These are phyloP conservation scores for Cubamyces sp. DNA, from an alignment of 768 basidiomycete genomes.

Conservation along the genomic window DNA sequence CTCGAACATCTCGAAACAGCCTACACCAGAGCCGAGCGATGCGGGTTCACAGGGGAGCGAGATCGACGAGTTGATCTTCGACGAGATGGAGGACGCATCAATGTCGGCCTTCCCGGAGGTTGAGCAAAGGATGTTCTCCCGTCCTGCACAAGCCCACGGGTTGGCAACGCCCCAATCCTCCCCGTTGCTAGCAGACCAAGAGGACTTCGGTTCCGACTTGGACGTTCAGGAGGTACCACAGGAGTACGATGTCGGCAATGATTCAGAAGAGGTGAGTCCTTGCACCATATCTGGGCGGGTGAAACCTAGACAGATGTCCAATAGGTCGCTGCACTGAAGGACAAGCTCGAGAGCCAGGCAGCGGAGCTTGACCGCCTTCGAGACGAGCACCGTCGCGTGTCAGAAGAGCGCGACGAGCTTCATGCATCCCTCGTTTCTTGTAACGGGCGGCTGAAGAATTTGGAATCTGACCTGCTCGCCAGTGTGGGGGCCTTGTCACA, in stretches of 20 bases:
- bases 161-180: constrained; percentile 15
- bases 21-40: constrained; percentile 53
- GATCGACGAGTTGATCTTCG: constrained; percentile 25
- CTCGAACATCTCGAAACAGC: constrained; percentile 49
- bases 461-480: neutral
- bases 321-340: neutral
- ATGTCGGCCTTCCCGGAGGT: constrained; percentile 11
- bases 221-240: neutral
- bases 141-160: neutral
- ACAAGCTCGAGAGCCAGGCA: neutral
- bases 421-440: neutral
- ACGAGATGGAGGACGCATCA: constrained; percentile 24
- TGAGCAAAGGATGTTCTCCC: neutral
- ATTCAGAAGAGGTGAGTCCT: neutral
- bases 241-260: neutral
- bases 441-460: neutral
- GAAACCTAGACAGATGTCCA: too few relatives aligned
- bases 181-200: constrained; percentile 6
- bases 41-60: constrained; percentile 26
- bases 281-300: too few relatives aligned
- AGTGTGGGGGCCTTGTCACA: neutral
- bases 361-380: constrained; percentile 9
- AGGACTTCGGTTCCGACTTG: neutral
- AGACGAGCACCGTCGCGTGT: constrained; percentile 12
- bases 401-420: constrained; percentile 10